These are phyloP conservation scores for Scedosporium apiospermum DNA, from an alignment of 2,329 filamentous ascomycete genomes.

Conservation along the genomic window DNA sequence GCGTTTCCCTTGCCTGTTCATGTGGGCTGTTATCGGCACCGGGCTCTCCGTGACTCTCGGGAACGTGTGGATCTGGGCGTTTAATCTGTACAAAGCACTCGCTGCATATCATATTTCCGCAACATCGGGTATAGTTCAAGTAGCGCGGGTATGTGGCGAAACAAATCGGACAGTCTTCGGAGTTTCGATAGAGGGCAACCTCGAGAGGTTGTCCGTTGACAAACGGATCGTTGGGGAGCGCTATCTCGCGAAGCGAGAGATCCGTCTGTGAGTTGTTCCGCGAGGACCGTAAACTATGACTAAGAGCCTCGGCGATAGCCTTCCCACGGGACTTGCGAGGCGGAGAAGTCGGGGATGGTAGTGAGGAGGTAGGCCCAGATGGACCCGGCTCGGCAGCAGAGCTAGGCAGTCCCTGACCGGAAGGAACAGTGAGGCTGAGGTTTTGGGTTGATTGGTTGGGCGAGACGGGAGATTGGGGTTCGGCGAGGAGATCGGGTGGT, in stretches of 20 bases:
- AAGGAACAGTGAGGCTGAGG: slow-evolving; percentile 68
- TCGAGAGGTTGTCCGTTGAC: slow-evolving; percentile 93
- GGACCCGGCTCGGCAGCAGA: slow-evolving; percentile 59
- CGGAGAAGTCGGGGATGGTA: slow-evolving; percentile 37
- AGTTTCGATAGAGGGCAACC: slow-evolving; percentile 87
- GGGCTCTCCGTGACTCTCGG: slow-evolving; percentile 59
- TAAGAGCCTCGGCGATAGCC: slow-evolving; percentile 74
- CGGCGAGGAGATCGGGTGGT: slow-evolving; percentile 51
- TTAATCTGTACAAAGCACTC: slow-evolving; percentile 99
- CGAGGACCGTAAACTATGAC: slow-evolving; percentile 42
- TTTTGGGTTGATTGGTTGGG: slow-evolving; percentile 44
- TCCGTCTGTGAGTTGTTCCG: slow-evolving; percentile 66
- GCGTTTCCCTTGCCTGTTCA: slow-evolving; percentile 9
- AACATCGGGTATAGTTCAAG: slow-evolving; percentile 88
- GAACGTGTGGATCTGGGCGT: slow-evolving; percentile 79
- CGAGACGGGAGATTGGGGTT: slow-evolving; percentile 32
- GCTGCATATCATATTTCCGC: slow-evolving; percentile 92
- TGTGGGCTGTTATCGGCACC: slow-evolving; percentile 18
- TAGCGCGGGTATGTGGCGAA: slow-evolving; percentile 94
- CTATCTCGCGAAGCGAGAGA: slow-evolving; percentile 65
- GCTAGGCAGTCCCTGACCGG: slow-evolving; percentile 45
- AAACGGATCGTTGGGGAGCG: slow-evolving; percentile 70
- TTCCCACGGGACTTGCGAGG: slow-evolving; percentile 67
- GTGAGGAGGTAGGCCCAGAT: slow-evolving; percentile 55
- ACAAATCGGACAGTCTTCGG: slow-evolving; percentile 87